Percentiles rank a stretch among this genome's conserved stretches.
Conservation (phyloP, 495 filamentous ascomycete species). For the Daldinia childiae region DNA sequence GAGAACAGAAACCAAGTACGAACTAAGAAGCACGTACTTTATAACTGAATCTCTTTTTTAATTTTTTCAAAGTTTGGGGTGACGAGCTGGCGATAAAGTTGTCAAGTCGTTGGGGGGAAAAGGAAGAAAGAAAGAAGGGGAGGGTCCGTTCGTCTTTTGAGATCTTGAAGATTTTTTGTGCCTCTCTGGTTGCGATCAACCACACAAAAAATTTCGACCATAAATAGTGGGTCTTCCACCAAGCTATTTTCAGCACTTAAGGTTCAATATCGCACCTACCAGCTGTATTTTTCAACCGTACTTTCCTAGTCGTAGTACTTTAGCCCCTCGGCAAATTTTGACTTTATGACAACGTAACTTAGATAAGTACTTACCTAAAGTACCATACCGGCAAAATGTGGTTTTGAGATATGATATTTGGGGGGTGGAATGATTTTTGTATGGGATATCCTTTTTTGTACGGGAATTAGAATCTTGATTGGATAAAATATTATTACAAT, state of each 20-base stretch:
- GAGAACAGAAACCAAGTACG: constrained; percentile 51
- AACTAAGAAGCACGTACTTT: constrained; percentile 44
- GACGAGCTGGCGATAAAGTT: constrained; percentile 51
- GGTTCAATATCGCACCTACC: constrained; percentile 20
- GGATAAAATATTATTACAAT: too few relatives aligned
- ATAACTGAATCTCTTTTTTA: constrained; percentile 49
- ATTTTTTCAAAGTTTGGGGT: constrained; percentile 36
- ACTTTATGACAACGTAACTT: background rate
- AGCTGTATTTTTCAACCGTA: background rate
- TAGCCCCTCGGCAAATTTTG: constrained; percentile 16
- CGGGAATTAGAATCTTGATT: too few relatives aligned
- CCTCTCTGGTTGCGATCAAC: constrained; percentile 48
- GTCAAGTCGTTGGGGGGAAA: constrained; percentile 46
- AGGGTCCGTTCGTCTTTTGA: constrained; percentile 39
- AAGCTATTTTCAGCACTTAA: constrained; percentile 11
- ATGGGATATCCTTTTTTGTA: too few relatives aligned
- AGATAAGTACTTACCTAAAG: background rate
- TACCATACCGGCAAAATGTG: too few relatives aligned
- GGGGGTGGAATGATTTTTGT: too few relatives aligned
- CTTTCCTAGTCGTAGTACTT: constrained; percentile 16
- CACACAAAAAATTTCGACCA: constrained; percentile 44
- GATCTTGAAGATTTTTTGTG: constrained; percentile 50
- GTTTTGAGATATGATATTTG: too few relatives aligned
- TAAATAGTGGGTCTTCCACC: constrained; percentile 24
- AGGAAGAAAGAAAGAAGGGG: constrained; percentile 29